Percentiles rank a stretch among this genome's conserved stretches.
Conservation (phyloP, 768 basidiomycete species). For the Pisolithus marmoratus region DNA sequence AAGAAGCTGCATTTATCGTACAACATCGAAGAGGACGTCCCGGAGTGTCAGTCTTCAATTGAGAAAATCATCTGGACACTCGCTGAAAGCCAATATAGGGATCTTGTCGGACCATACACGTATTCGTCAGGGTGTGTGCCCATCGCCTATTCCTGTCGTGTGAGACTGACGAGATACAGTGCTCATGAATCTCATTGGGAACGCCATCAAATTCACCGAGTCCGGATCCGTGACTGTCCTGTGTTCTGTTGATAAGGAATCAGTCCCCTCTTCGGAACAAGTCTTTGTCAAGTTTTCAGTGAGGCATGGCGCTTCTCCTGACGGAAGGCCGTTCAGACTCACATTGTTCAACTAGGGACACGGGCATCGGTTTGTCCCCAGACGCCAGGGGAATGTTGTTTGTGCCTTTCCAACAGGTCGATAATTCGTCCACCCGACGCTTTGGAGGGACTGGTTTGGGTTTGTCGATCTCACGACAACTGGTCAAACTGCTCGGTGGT, state of each 20-base stretch:
- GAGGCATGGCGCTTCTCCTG: constrained; percentile 35
- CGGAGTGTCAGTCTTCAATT: constrained; percentile 41
- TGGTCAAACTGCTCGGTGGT: constrained; percentile 74
- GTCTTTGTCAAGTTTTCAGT: constrained; percentile 60
- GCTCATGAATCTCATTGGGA: constrained; percentile 73
- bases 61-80: neutral
- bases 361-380: constrained; percentile 64
- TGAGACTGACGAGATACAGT: constrained; percentile 33
- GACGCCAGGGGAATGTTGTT: constrained; percentile 65
- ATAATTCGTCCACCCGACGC: constrained; percentile 70
- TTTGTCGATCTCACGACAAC: constrained; percentile 65
- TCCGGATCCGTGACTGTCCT: constrained; percentile 57
- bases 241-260: constrained; percentile 46
- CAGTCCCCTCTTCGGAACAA: constrained; percentile 32
- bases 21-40: constrained; percentile 63
- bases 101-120: constrained; percentile 70
- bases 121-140: constrained; percentile 55
- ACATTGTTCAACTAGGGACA: constrained; percentile 40
- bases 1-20: constrained; percentile 71
- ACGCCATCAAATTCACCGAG: constrained; percentile 71
- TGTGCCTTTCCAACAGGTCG: constrained; percentile 73
- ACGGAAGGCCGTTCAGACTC: neutral
- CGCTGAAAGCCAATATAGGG: constrained; percentile 33
- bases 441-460: constrained; percentile 79
- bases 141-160: neutral